phyloP scores from a whole-genome alignment of 345 rosid genomes.

The Dimocarpus longan region DNA sequence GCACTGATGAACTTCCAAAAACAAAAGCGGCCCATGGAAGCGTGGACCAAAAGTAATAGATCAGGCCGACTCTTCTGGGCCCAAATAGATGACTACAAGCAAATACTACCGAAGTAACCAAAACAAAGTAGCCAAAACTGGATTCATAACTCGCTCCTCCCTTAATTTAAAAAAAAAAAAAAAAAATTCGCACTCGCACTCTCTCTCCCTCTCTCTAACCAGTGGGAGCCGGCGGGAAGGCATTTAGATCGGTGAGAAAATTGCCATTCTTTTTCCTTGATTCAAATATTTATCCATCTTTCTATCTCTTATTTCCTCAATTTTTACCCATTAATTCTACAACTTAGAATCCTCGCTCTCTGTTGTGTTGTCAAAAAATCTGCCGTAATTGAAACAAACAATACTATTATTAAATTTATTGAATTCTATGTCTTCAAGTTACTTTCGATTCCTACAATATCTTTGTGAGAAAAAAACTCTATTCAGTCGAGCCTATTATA shows the following conservation, averaged over 20 bases:
- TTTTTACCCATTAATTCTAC: not conserved
- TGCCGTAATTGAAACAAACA: not conserved
- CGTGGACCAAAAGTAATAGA: too few relatives aligned
- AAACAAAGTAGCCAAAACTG: too few relatives aligned
- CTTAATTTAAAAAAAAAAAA: not conserved
- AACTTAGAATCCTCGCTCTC: not conserved
- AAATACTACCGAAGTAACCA: too few relatives aligned
- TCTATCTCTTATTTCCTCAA: not conserved
- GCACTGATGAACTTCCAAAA: too few relatives aligned
- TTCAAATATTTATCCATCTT: not conserved
- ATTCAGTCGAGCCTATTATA: not conserved
- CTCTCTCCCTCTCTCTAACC: slow-evolving; percentile 14
- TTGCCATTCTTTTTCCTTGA: slow-evolving; percentile 2
- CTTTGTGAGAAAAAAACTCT: not conserved
- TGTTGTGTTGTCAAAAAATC: not conserved
- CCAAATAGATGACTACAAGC: too few relatives aligned
- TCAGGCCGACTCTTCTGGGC: too few relatives aligned
- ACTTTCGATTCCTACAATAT: not conserved
- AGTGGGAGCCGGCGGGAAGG: slow-evolving; percentile 40
- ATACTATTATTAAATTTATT: not conserved
- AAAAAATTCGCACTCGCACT: not conserved
- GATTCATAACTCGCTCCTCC: slow-evolving; percentile 4
- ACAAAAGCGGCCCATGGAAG: too few relatives aligned
- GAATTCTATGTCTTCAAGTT: not conserved
- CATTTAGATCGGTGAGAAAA: slow-evolving; percentile 41